Evolutionary conservation across 352 stramenopile species (phyloP), one percentile per base, ranked within the genome.

Genomic region (Thraustotheca clavata): DNA sequence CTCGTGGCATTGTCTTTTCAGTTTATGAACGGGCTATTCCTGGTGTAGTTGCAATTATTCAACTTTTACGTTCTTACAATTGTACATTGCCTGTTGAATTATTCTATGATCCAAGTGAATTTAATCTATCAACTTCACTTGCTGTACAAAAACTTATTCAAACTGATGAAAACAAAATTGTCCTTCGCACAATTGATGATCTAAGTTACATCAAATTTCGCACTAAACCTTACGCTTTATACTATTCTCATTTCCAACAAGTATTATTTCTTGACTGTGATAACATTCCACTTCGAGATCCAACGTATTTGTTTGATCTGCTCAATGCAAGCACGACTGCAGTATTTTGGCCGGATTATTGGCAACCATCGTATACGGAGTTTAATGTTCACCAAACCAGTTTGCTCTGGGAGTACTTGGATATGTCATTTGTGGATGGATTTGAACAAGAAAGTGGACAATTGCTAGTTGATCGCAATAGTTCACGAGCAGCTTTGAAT

Each of bases 321-420:
- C 2, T 3, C 1, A 5, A 49, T 26, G 73, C 73, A n/a, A n/a
- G n/a, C n/a, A 50, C 43, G 7, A 14, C 43, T 7, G 76, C 74
- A 9, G 68, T 80, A 2, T 84, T 84, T 50, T 84, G 74, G 74
- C 76, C 73, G 0, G 74, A 81, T 49, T 79, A 77, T 36, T 81
- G 74, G 74, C 68, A 70, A 36, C 74, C 72, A 20, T 71, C 61
- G 27, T 80, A 84, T 54, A 76, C 72, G 2, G 82, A 82, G 39
- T 84, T 84, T 67, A 83, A 83, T 22, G 68, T 84, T 20, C 76
- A 84, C 52, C 74, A 70, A n/a, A 72, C 81, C 35, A 81, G 74
- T 47, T 68, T 84, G 57, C 60, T 79, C n/a, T 84, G 76, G 76
- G 73, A 84, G 20, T 54, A 80, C 16, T 29, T 81, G 11, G 69